Evolutionary conservation across 768 basidiomycete genomes (phyloP), one percentile per base, ranked within the genome.

Genomic region (Psilocybe cyanescens): DNA sequence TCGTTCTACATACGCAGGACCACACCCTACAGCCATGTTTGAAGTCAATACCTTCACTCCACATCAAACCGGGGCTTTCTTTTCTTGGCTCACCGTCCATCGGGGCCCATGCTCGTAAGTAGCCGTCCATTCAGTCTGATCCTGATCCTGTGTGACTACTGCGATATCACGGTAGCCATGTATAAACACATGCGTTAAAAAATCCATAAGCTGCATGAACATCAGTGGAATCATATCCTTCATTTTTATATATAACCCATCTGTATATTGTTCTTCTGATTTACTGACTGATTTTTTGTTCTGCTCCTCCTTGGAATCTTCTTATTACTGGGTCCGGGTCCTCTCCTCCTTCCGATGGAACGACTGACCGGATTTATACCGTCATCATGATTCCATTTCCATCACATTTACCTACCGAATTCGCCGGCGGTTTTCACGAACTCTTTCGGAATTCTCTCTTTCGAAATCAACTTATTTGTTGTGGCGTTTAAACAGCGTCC

Each of bases 1-100:
- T 35, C 33, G 6, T 11, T 35, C 33, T 35, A 11, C 11, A 35
- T 11, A 19, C 44, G 45, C 61, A 82, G 85, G 86, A 1, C 90
- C 88, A 0, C 90, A 91, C 65, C 86, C 89, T 0, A 84, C 83
- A 8, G 81, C 86, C 6, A 90, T 90, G 88, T 91, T 90, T 67
- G 83, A 91, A 69, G 81, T 90, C 60, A 85, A 91, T 68, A 85
- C 83, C 1, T 85, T 86, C 71, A 84, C 66, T 33, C 89, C 89
- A 8, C 86, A 86, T 65, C 84, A 90, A 68, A 89, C 86, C 0
- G 89, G 90, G 0, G 81, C 87, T 1, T 72, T 91, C 11, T 90
- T 91, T 68, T 79, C 85, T 3, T 91, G 84, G 83, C 80, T 90
- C 16, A 83, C 79, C 16, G 86, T 89, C 33, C 78, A 90, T 70